Conservation (phyloP, 768 basidiomycete genomes). For the Imleria badia region DNA sequence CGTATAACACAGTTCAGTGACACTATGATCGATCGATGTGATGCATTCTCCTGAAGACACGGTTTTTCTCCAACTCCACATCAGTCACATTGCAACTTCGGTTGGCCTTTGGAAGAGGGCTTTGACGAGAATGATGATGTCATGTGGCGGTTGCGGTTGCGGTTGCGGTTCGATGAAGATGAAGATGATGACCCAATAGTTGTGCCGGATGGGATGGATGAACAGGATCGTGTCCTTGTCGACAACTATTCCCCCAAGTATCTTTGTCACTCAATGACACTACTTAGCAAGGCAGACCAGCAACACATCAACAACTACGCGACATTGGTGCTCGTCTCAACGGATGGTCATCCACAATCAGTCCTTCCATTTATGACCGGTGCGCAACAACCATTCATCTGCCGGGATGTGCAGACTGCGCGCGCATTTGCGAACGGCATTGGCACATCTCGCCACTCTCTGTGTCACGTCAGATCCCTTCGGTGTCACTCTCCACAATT, state of each 20-base stretch:
- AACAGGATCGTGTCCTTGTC: constrained; percentile 62
- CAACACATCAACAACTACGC: constrained; percentile 50
- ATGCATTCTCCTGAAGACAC: constrained; percentile 27
- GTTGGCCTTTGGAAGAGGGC: constrained; percentile 26
- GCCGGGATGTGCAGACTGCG: constrained; percentile 25
- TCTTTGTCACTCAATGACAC: constrained; percentile 52
- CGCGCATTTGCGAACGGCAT: constrained; percentile 26
- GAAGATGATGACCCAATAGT: constrained; percentile 56
- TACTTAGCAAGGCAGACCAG: constrained; percentile 56
- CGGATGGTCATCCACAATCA: constrained; percentile 51
- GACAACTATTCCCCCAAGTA: constrained; percentile 70
- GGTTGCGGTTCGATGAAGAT: constrained; percentile 75
- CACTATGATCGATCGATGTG: constrained; percentile 69
- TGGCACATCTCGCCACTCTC: constrained; percentile 25
- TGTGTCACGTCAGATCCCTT: constrained; percentile 21
- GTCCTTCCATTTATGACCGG: constrained; percentile 48
- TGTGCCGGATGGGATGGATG: constrained; percentile 61
- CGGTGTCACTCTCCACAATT: constrained; percentile 24
- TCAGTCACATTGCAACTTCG: constrained; percentile 12
- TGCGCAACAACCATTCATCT: constrained; percentile 28
- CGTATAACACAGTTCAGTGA: constrained; percentile 85
- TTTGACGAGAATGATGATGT: constrained; percentile 40
- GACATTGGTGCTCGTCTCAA: constrained; percentile 39
- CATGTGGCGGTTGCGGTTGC: constrained; percentile 44
- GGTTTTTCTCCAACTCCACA: constrained; percentile 18